These are phyloP conservation scores for Candolleomyces aberdarensis DNA, from an alignment of 768 basidiomycete species.

Conservation along the genomic window DNA sequence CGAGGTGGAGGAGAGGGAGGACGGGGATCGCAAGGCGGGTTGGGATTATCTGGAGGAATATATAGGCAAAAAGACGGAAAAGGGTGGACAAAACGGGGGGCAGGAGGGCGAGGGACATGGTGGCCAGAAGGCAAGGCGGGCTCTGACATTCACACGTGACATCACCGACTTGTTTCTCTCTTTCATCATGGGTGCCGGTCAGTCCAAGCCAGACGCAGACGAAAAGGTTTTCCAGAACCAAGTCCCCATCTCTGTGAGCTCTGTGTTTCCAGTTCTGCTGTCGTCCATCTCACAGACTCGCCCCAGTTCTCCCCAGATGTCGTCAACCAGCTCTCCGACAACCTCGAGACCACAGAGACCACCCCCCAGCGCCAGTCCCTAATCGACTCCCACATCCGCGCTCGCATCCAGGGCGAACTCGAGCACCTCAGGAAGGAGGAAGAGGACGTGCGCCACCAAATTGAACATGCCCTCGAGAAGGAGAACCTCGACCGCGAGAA, in stretches of 20 bases:
- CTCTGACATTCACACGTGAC: conserved; percentile 5
- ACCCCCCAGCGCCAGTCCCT: conserved; percentile 68
- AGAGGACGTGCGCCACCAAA: conserved; percentile 64
- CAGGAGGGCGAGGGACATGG: neutral
- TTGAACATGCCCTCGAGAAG: conserved; percentile 77
- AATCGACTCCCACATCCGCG: conserved; percentile 70
- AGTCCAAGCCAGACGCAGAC: conserved; percentile 56
- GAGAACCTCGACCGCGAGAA: conserved; percentile 83
- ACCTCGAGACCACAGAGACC: conserved; percentile 53
- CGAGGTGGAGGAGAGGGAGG: conserved; percentile 27
- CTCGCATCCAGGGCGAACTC: conserved; percentile 69
- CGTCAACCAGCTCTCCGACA: conserved; percentile 74
- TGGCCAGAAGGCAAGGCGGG: neutral
- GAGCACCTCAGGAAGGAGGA: conserved; percentile 66
- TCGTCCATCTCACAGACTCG: neutral
- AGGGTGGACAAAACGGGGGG: conserved; percentile 10
- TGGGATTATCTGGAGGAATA: conserved; percentile 52
- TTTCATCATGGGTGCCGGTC: conserved; percentile 59
- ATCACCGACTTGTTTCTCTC: neutral
- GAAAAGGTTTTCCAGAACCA: conserved; percentile 59
- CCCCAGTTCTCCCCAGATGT: conserved; percentile 79
- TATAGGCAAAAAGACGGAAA: conserved; percentile 42
- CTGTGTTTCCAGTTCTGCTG: neutral
- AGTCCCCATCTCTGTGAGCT: conserved; percentile 49
- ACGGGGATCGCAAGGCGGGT: conserved; percentile 29